Evolutionary conservation across 1,284 basidiomycete genomes (phyloP), one percentile per base, ranked within the genome.

Genomic region (Apiotrichum montevideense): DNA sequence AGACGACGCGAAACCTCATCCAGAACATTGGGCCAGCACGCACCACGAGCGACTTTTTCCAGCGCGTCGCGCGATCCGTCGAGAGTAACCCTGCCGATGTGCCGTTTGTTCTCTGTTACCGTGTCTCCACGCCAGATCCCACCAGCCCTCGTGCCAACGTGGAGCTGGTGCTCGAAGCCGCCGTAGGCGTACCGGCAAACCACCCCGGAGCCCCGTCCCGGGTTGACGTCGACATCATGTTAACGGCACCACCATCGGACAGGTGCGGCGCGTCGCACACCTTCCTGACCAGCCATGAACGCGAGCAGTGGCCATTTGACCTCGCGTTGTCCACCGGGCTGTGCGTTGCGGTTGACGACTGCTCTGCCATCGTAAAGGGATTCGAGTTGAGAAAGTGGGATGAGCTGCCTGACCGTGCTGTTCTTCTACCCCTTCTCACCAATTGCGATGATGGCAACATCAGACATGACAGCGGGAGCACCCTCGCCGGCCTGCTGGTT

Each of bases 311-410:
- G 72, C 73, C 71, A 0, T 65, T 73, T 8, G 52, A 54, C 7
- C 67, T 72, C 45, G 71, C 74, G 1, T 51, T 76, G 29, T 29
- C 59, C 3, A 63, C 65, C 0, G 59, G 69, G 4, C 66, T 70
- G 54, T 64, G 65, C 15, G 66, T 76, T 7, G 59, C 73, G 13
- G 67, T 76, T 7, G 66, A 73, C 33, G 71, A 76, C 52, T 72
- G 70, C 50, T 53, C 59, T 3, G 48, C 52, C 1, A 54, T 75
- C 3, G 66, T 72, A 21, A 41, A 60, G 44, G 71, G 67, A 0
- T 73, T 66, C 45, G 63, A 66, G 2, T 40, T 71, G 34, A 58
- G 71, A 9, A 68, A 66, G 8, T 77, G 75, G 75, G 71, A 69
- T 14, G 63, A 69, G 34, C 57, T 73, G 8, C 69, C 74, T 1